phyloP scores from a whole-genome alignment of 2,329 filamentous ascomycete species.

The Penicillium oxalicum region DNA sequence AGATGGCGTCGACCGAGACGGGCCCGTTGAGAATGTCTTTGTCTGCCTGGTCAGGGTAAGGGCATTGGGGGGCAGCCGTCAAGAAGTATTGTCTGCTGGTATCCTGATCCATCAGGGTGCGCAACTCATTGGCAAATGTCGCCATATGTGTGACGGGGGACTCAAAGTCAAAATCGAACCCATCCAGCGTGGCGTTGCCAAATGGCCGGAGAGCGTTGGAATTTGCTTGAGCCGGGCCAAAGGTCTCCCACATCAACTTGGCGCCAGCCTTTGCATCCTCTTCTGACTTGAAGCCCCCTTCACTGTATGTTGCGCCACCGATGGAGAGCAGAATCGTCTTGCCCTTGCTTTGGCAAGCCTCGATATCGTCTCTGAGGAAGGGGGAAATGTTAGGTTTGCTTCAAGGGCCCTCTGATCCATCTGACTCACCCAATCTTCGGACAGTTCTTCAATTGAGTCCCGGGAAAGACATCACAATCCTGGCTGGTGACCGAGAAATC shows the following conservation, averaged over 20 bases:
- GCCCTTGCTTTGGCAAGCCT: constrained; percentile 56
- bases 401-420: not conserved
- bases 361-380: constrained; percentile 40
- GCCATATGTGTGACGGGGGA: constrained; percentile 53
- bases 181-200: constrained; percentile 59
- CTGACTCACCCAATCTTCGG: constrained; percentile 56
- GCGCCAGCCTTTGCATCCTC: constrained; percentile 52
- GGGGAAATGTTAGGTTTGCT: constrained; percentile 13
- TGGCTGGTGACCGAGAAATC: constrained; percentile 63
- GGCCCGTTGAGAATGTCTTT: constrained; percentile 51
- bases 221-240: constrained; percentile 51
- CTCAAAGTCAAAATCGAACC: constrained; percentile 74
- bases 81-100: constrained; percentile 53
- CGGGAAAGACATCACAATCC: constrained; percentile 54
- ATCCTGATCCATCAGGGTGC: constrained; percentile 49
- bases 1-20: constrained; percentile 55
- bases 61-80: constrained; percentile 63
- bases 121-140: constrained; percentile 55
- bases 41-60: constrained; percentile 57
- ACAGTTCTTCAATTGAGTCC: constrained; percentile 55
- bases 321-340: constrained; percentile 70
- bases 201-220: constrained; percentile 57
- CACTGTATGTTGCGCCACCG: constrained; percentile 63
- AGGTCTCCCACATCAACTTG: constrained; percentile 62
- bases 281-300: constrained; percentile 58